Base-by-base conservation (phyloP, 495 filamentous ascomycete species). In the Penicillium bovifimosum region DNA sequence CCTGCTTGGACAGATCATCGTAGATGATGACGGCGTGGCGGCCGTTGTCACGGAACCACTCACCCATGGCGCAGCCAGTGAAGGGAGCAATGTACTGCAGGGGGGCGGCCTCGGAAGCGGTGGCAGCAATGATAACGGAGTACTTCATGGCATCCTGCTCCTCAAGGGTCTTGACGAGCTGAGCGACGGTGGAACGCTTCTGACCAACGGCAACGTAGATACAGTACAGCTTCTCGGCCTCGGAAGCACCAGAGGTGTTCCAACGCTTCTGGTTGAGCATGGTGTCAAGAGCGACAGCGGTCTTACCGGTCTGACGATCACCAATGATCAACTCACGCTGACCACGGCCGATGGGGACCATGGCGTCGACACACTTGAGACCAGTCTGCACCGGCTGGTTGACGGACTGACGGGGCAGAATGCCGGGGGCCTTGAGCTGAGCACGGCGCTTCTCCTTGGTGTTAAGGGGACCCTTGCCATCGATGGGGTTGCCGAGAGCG, bases 91-190 rank as follows among this genome's bases (percentile, higher is more conserved):
- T 82, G 74, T 96, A 97, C 78, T 96, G 90, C 63, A 90, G 79
- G 54, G 91, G 89, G 58, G 87, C 91, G 66, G 93, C 93, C 80
- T 98, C 93, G 41, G 93, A 98, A 64, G 93, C 93, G 59, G 95
- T 98, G 64, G 93, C 93, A 66, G 93, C 93, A 60, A 97, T 89
- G 60, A 98, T 72, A 57, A 96, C 84, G 57, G 82, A 86, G 86
- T 98, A 98, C 80, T 97, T 96, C 91, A 98, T 95, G 68, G 95
- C 88, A 61, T 97, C 91, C 73, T 98, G 96, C 86, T 98, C 92
- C 82, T 97, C 95, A 55, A 98, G 87, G 56, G 93, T 97, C 84
- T 97, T 89, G 78, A 98, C 93, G 66, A 98, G 83, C 82, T 98
- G 93, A 65, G 93, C 93, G 62, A 98, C 92, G 55, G 93, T 98